Percentiles rank a stretch among this genome's conserved stretches.
Conservation (phyloP, 345 rosid genomes). For the Pugionium cornutum region DNA sequence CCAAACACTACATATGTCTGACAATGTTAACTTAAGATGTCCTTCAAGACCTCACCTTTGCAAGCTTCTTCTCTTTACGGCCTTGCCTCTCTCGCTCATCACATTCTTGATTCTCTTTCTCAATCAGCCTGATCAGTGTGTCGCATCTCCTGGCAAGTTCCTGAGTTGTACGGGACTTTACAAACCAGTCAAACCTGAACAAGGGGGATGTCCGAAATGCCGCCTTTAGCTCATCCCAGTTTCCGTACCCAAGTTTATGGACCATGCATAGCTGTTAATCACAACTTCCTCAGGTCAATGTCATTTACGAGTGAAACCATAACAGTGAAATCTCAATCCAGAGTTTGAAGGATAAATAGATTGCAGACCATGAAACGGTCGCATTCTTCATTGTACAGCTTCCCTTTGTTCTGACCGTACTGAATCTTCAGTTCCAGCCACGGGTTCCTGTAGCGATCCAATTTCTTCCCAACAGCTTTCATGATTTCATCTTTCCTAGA, state of each 20-base stretch:
- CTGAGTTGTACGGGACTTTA: conserved; percentile 90
- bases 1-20: background rate
- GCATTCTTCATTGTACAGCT: conserved; percentile 95
- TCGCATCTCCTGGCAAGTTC: conserved; percentile 98
- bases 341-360: background rate
- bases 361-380: conserved; percentile 81
- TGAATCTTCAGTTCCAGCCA: conserved; percentile 98
- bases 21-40: conserved; percentile 16
- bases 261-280: conserved; percentile 85
- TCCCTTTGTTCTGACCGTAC: conserved; percentile 98
- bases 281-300: conserved; percentile 21
- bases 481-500: conserved; percentile 96
- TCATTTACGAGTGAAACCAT: background rate
- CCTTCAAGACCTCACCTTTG: conserved; percentile 55
- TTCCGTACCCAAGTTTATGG: conserved; percentile 97
- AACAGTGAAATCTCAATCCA: conserved; percentile 1
- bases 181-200: conserved; percentile 97
- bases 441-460: conserved; percentile 97
- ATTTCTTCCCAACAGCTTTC: conserved; percentile 96
- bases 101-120: conserved; percentile 97
- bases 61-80: conserved; percentile 95
- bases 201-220: conserved; percentile 79
- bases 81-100: conserved; percentile 98
- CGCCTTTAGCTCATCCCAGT: conserved; percentile 96
- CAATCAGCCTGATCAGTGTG: conserved; percentile 87